Base-by-base conservation (phyloP, 805 yeast genomes). In the Wickerhamomyces hampshirensis region DNA sequence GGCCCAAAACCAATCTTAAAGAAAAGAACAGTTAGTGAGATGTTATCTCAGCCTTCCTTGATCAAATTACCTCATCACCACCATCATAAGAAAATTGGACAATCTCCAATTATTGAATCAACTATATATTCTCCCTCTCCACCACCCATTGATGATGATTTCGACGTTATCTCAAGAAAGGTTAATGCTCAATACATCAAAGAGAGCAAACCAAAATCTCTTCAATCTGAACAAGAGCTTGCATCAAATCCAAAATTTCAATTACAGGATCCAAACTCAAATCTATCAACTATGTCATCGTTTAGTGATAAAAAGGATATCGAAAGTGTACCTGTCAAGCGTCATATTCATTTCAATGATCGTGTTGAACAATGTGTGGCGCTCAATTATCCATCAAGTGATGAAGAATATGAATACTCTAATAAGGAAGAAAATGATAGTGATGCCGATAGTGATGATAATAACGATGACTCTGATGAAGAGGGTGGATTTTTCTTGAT, bases 351-450 rank as follows among this genome's bases (percentile, higher is more conserved):
- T 60, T 93, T 93, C 63, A 93, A 83, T 58, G 94, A 87, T 56
- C 77, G 88, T 36, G 99, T 93, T 23, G 89, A 87, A 58, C 99
- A 93, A 60, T 93, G 98, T 60, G 79, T 85, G 43, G 89, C 95
- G 0, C 56, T 89, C 32, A 47, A 51, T 21, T 40, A 44, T 16
- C 55, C 51, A 14, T 49, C 43, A 14, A 31, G 46, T 3, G 51
- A 44, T 5, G 51, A 48, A 11, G 49, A 47, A n/a, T 31, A 38
- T 15, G 39, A 43, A 14, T 45, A 43, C n/a, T 23, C 37, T 32
- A 33, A 40, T 11, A 34, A 36, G 15, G 38, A 35, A 10, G 39
- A 34, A 9, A 61, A 53, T 17, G 56, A 52, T 13, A 59, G 48
- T 18, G 51, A 55, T 23, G 51, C 50, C 18, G 50, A 34, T 19